Percentiles rank a stretch among this genome's conserved stretches.
Evolutionary conservation across 2,329 filamentous ascomycete genomes (phyloP).

Genomic region (Arthroderma uncinatum): DNA sequence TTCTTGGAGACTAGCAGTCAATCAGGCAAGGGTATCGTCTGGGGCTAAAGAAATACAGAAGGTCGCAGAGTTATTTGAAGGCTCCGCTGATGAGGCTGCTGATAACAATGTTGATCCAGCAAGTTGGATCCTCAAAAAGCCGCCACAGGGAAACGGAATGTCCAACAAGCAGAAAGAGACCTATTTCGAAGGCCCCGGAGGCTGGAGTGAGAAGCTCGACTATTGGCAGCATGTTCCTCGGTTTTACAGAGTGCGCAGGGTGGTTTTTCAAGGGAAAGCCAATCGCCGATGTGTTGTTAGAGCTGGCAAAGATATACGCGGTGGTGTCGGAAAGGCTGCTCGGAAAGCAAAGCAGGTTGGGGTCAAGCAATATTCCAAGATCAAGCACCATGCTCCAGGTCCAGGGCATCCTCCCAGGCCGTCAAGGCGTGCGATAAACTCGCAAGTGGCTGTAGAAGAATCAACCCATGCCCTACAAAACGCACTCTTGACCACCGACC

Average conservation of each 20-base stretch:
- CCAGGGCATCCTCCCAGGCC: background rate
- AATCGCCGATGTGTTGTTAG: constrained; percentile 27
- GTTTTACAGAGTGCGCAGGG: constrained; percentile 29
- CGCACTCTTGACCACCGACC: background rate
- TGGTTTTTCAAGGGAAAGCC: constrained; percentile 26
- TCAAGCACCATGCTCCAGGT: background rate
- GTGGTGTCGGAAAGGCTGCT: constrained; percentile 14
- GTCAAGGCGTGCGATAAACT: background rate
- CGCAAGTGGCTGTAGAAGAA: background rate
- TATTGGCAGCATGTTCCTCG: constrained; percentile 30
- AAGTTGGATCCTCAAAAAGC: constrained; percentile 32
- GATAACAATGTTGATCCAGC: constrained; percentile 32
- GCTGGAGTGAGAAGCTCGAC: constrained; percentile 31
- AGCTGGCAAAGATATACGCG: constrained; percentile 18
- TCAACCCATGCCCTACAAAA: background rate
- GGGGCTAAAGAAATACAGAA: constrained; percentile 23
- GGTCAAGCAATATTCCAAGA: background rate
- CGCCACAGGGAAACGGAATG: constrained; percentile 30
- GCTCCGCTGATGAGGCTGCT: constrained; percentile 29
- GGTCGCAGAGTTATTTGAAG: constrained; percentile 25
- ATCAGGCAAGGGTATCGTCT: constrained; percentile 23
- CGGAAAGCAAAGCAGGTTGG: constrained; percentile 4
- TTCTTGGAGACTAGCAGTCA: constrained; percentile 32
- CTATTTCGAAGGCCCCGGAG: constrained; percentile 31
- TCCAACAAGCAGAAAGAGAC: constrained; percentile 27